Conservation (phyloP, 2,329 filamentous ascomycete genomes). For the Paraphoma sp. region DNA sequence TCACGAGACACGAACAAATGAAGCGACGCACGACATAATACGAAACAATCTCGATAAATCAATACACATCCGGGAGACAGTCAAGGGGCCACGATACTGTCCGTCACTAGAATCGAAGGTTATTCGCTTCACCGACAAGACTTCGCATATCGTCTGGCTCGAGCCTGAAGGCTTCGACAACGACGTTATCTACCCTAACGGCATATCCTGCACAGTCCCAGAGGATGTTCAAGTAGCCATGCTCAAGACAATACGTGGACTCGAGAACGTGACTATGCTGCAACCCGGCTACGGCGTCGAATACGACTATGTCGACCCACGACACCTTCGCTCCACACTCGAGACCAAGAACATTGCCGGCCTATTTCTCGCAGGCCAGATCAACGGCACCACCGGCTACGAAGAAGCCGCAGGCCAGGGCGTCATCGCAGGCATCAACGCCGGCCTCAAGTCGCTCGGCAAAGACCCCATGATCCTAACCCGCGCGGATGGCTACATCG, state of each 20-base stretch:
- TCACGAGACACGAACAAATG: constrained; percentile 86
- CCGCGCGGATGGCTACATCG: constrained; percentile 91
- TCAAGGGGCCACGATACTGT: constrained; percentile 93
- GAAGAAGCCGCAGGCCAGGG: constrained; percentile 97
- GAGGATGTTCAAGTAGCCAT: constrained; percentile 84
- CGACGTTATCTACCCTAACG: constrained; percentile 92
- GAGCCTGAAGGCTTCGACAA: constrained; percentile 95
- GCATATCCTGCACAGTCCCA: constrained; percentile 95
- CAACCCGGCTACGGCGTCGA: constrained; percentile 97
- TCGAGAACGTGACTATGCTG: constrained; percentile 89
- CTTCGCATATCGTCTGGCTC: constrained; percentile 90
- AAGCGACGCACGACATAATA: constrained; percentile 80
- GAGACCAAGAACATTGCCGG: constrained; percentile 92
- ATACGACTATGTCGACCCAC: constrained; percentile 97
- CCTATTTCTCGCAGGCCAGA: constrained; percentile 87
- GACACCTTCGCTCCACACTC: constrained; percentile 83
- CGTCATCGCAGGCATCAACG: constrained; percentile 90
- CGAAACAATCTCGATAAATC: constrained; percentile 92
- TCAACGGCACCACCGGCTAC: constrained; percentile 98
- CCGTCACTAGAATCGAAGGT: constrained; percentile 95
- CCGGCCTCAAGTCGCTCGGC: constrained; percentile 77
- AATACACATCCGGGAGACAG: constrained; percentile 93
- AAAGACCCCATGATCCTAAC: constrained; percentile 72
- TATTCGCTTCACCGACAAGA: constrained; percentile 81
- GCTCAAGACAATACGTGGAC: constrained; percentile 83